Percentiles rank a stretch among this genome's conserved stretches.
These are phyloP conservation scores for Microcyclosporella mali DNA, from an alignment of 2,329 filamentous ascomycete species.

Conservation along the genomic window DNA sequence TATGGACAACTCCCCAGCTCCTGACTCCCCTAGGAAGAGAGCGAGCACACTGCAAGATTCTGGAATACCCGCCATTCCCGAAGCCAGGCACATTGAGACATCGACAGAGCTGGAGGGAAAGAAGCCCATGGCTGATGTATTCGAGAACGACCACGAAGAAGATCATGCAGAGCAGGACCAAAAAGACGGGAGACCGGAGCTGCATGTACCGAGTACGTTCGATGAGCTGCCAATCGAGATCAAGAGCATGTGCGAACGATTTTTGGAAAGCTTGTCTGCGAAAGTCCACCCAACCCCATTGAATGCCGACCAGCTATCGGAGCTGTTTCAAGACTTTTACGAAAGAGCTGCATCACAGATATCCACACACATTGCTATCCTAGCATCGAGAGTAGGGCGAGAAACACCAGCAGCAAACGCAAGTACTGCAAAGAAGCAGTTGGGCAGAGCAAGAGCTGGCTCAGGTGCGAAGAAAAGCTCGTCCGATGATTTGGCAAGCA, in stretches of 20 bases:
- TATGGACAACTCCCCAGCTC: slow-evolving; percentile 32
- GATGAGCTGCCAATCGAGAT: slow-evolving; percentile 93
- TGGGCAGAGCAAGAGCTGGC: slow-evolving; percentile 32
- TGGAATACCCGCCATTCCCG: slow-evolving; percentile 38
- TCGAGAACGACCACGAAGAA: slow-evolving; percentile 34
- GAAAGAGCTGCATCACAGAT: slow-evolving; percentile 72
- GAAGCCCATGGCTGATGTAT: slow-evolving; percentile 37
- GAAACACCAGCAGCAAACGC: slow-evolving; percentile 56
- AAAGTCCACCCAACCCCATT: slow-evolving; percentile 82
- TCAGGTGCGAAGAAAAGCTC: slow-evolving; percentile 34
- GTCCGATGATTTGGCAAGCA: slow-evolving; percentile 31
- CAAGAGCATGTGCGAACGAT: slow-evolving; percentile 81
- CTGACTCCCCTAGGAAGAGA: slow-evolving; percentile 34
- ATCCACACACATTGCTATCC: slow-evolving; percentile 73
- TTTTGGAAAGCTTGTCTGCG: slow-evolving; percentile 81
- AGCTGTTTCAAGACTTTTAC: slow-evolving; percentile 95
- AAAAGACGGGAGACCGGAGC: slow-evolving; percentile 24
- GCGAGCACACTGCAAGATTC: slow-evolving; percentile 43
- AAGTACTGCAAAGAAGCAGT: slow-evolving; percentile 47
- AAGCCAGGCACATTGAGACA: slow-evolving; percentile 35
- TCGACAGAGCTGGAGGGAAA: slow-evolving; percentile 30
- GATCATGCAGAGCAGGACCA: slow-evolving; percentile 24
- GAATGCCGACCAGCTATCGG: slow-evolving; percentile 71
- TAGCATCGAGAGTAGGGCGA: slow-evolving; percentile 69
- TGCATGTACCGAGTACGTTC: slow-evolving; percentile 57